These are phyloP conservation scores for Dryas drummondii DNA, from an alignment of 306 rosid genomes.

Conservation along the genomic window DNA sequence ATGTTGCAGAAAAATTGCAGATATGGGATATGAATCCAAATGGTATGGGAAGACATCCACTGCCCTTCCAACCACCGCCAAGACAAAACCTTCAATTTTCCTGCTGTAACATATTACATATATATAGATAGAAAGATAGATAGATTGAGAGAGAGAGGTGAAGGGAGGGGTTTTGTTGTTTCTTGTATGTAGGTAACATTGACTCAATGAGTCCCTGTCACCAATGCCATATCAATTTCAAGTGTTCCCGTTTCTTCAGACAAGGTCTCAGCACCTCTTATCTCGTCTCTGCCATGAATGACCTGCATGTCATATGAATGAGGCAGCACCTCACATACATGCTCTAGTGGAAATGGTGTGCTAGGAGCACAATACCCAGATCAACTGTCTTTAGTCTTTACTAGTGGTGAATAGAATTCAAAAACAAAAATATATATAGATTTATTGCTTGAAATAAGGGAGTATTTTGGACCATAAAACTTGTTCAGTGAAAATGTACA, in stretches of 20 bases:
- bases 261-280: slow-evolving; percentile 44
- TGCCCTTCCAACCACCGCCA: slow-evolving; percentile 72
- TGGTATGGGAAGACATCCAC: slow-evolving; percentile 48
- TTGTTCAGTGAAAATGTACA: too few relatives aligned
- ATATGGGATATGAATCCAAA: slow-evolving; percentile 39
- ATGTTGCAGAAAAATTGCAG: slow-evolving; percentile 5
- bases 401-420: too few relatives aligned
- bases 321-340: too few relatives aligned
- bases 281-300: slow-evolving; percentile 28
- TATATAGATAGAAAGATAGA: not conserved
- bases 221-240: slow-evolving; percentile 38
- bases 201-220: slow-evolving; percentile 10
- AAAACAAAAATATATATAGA: too few relatives aligned
- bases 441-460: too few relatives aligned
- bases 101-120: slow-evolving; percentile 6
- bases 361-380: too few relatives aligned
- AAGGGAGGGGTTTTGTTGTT: slow-evolving; percentile 22
- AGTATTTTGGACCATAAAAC: too few relatives aligned
- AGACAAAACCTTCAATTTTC: slow-evolving; percentile 46
- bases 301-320: slow-evolving; percentile 25
- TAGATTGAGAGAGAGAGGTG: slow-evolving; percentile 18
- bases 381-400: too few relatives aligned
- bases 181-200: slow-evolving; percentile 35
- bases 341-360: too few relatives aligned
- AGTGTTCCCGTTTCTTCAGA: slow-evolving; percentile 55